A percentile compares a stretch with the other conserved stretches of the same genome.
phyloP scores from a whole-genome alignment of 805 yeast species.

The Hanseniaspora pseudoguilliermondii region DNA sequence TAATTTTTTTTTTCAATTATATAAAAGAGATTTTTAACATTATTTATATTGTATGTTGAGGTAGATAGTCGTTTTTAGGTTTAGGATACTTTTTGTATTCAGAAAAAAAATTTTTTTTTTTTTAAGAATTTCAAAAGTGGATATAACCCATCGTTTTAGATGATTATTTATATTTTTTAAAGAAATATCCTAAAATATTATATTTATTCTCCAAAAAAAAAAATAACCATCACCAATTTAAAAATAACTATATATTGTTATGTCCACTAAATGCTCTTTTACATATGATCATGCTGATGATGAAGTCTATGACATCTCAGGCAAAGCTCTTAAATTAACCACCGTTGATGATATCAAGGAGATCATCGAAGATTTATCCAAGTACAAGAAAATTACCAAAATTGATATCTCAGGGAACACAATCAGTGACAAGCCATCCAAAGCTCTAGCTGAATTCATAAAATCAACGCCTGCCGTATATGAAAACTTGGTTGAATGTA shows the following conservation, averaged over 20 bases:
- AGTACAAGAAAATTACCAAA: constrained; percentile 31
- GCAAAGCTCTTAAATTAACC: constrained; percentile 66
- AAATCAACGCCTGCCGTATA: constrained; percentile 26
- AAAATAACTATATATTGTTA: constrained; percentile 14
- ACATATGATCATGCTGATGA: constrained; percentile 33
- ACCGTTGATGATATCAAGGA: constrained; percentile 59
- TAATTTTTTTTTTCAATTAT: background rate
- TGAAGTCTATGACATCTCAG: constrained; percentile 50
- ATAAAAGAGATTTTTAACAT: background rate
- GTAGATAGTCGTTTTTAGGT: background rate
- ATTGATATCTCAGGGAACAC: constrained; percentile 88
- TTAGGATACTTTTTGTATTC: background rate
- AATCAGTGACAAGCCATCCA: constrained; percentile 80
- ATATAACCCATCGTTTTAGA: no score
- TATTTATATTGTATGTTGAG: background rate
- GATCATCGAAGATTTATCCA: constrained; percentile 45
- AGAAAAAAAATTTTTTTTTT: background rate
- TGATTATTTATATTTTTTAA: no score
- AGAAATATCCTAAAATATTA: no score
- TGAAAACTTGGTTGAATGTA: constrained; percentile 48
- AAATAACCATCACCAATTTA: no score
- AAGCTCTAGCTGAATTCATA: constrained; percentile 49
- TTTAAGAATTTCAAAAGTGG: background rate
- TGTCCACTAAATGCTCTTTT: constrained; percentile 32
- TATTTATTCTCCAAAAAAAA: no score